These are phyloP conservation scores for Apiospora arundinis DNA, from an alignment of 2,329 filamentous ascomycete species.

Conservation along the genomic window DNA sequence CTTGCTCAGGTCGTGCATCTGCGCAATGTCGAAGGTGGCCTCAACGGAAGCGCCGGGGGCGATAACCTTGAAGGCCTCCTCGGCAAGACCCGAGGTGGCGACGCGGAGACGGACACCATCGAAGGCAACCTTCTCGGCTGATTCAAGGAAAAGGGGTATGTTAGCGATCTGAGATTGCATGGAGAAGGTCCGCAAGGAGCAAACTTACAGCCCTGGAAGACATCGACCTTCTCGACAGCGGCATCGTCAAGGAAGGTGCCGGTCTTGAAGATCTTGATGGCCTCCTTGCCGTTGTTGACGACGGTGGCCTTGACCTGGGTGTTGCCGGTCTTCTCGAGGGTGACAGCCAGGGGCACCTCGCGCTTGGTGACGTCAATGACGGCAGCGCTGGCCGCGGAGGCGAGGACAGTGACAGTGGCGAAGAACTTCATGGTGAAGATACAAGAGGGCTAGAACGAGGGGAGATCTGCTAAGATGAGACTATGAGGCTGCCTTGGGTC, in stretches of 20 bases:
- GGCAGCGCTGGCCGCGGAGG: conserved; percentile 44
- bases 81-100: conserved; percentile 19
- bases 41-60: conserved; percentile 22
- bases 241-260: conserved; percentile 56
- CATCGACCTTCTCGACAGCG: conserved; percentile 55
- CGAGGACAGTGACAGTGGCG: conserved; percentile 42
- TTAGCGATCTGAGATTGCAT: background rate
- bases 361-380: conserved; percentile 44
- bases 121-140: conserved; percentile 25
- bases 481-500: conserved; percentile 13
- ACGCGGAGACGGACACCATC: conserved; percentile 24
- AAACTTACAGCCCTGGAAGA: conserved; percentile 49
- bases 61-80: conserved; percentile 26
- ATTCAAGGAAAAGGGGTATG: background rate
- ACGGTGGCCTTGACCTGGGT: conserved; percentile 56
- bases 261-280: conserved; percentile 55
- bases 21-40: conserved; percentile 24
- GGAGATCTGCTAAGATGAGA: background rate
- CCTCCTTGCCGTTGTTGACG: conserved; percentile 54
- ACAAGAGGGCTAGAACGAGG: background rate
- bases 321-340: conserved; percentile 54
- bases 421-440: conserved; percentile 48
- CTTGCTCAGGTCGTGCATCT: conserved; percentile 26
- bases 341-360: conserved; percentile 46
- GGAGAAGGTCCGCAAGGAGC: background rate